Percentiles rank a stretch among this genome's conserved stretches.
phyloP scores from a whole-genome alignment of 805 yeast species.

The Starmerella apicola region DNA sequence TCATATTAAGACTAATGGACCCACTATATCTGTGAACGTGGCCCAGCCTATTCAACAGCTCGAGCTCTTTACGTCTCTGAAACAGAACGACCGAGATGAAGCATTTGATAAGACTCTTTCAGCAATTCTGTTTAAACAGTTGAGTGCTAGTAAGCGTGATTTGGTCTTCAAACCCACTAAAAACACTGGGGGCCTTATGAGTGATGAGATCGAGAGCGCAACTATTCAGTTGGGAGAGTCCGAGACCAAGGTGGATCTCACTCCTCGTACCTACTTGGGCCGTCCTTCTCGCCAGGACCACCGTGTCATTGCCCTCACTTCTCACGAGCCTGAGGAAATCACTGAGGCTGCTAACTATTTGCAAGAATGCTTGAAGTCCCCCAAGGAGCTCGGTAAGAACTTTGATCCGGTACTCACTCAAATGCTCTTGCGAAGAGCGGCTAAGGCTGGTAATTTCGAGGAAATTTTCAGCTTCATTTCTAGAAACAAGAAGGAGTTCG shows the following conservation, averaged over 20 bases:
- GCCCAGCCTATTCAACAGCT: conserved; percentile 4
- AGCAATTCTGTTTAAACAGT: conserved; percentile 16
- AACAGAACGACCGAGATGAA: conserved; percentile 8
- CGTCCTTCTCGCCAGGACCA: conserved; percentile 21
- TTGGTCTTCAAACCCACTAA: conserved; percentile 23
- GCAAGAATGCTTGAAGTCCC: conserved; percentile 14
- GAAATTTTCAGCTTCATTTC: conserved; percentile 7
- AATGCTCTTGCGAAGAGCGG: conserved; percentile 20
- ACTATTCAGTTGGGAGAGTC: conserved; percentile 5
- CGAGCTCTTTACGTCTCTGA: conserved; percentile 9
- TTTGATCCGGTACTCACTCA: conserved; percentile 18
- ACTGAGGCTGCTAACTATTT: conserved; percentile 13
- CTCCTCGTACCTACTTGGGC: conserved; percentile 22
- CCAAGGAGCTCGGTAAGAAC: conserved; percentile 11
- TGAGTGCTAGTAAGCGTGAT: conserved; percentile 14
- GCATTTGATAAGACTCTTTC: conserved; percentile 13
- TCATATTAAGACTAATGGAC: conserved; percentile 1
- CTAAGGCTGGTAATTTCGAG: conserved; percentile 19
- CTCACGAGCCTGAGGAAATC: conserved; percentile 18
- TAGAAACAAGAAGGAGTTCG: conserved; percentile 2
- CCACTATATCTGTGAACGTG: conserved; percentile 3
- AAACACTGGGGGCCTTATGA: not conserved
- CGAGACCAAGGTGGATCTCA: conserved; percentile 1
- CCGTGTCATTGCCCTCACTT: conserved; percentile 12
- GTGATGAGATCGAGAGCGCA: conserved; percentile 3